Conservation (phyloP, 352 stramenopile species). For the Globisporangium canariense region DNA sequence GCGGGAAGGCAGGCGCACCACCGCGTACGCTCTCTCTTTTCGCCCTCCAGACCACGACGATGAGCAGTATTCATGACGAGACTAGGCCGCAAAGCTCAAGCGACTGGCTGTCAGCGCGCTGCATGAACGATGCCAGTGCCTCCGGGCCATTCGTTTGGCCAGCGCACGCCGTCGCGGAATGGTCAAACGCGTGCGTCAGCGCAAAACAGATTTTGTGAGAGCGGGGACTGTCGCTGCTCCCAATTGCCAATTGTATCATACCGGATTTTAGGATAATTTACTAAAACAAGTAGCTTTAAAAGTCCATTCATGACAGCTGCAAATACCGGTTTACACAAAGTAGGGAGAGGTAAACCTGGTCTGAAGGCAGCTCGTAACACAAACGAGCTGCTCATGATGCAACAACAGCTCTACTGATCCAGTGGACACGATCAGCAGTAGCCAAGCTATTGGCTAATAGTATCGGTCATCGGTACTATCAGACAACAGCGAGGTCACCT, state of each 20-base stretch:
- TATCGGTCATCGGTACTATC: too few relatives aligned
- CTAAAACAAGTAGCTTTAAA: neutral
- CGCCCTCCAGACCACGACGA: too few relatives aligned
- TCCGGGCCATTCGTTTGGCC: neutral
- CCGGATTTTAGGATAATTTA: neutral
- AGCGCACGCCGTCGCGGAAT: neutral
- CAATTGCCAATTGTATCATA: neutral
- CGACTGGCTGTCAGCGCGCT: too few relatives aligned
- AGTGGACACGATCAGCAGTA: too few relatives aligned
- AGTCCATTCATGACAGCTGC: neutral
- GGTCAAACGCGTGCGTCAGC: neutral
- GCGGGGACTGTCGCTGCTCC: neutral
- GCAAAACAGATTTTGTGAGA: slow-evolving; percentile 8
- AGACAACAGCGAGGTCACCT: too few relatives aligned
- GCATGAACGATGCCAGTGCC: neutral
- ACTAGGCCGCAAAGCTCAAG: neutral
- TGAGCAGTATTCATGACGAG: too few relatives aligned
- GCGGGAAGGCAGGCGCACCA: neutral
- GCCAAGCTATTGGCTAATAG: too few relatives aligned
- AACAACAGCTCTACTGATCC: neutral
- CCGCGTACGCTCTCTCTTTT: too few relatives aligned
- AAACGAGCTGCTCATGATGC: neutral
- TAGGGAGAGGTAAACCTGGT: too few relatives aligned
- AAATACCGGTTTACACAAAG: slow-evolving; percentile 2
- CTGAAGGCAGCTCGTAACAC: too few relatives aligned